Evolutionary conservation across 2,329 filamentous ascomycete genomes (phyloP), one percentile per base, ranked within the genome.

Genomic region (Aspergillus sp.): DNA sequence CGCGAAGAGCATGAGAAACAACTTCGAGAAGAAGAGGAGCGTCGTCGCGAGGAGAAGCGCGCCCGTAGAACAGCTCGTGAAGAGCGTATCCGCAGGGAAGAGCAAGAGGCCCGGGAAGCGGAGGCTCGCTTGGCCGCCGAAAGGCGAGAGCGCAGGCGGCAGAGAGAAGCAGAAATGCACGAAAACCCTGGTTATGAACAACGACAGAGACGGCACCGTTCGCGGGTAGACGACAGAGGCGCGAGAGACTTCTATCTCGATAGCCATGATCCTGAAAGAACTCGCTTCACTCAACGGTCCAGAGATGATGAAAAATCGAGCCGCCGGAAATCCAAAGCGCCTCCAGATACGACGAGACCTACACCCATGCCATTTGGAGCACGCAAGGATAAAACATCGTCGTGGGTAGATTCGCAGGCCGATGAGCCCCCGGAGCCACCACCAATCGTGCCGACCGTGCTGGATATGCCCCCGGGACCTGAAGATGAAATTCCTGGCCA

Each of bases 91-190:
- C 66, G 63, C 11, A 60, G 68, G 49, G 71, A 76, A 54, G 86
- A 88, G 50, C 77, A 82, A 6, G 83, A 83, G 46, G 80, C 58
- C 76, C 77, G 57, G 77, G 80, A 55, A 83, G 85, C 60, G 85
- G 58, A 86, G 83, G 86, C 86, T 6, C 62, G 65, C 66, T 51
- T 69, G 60, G 74, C 71, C 5, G 71, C 74, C 12, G 74, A 76
- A 60, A 70, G 73, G 14, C 74, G 76, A 25, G 76, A 78, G 58
- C 73, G 74, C 35, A 70, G 74, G 52, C 70, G 73, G 41, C 64
- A 70, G 21, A 70, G 71, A 58, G 70, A 75, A 47, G 68, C 70
- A 61, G 69, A 73, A 35, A 68, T 70, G 59, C 64, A 62, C 17
- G 61, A 62, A 14, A 52, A 61, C 33, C 49, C 66, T n/a, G 63